Percentiles rank a stretch among this genome's conserved stretches.
Evolutionary conservation across 306 rosid species (phyloP).

Genomic region (Sicyos baderoa): DNA sequence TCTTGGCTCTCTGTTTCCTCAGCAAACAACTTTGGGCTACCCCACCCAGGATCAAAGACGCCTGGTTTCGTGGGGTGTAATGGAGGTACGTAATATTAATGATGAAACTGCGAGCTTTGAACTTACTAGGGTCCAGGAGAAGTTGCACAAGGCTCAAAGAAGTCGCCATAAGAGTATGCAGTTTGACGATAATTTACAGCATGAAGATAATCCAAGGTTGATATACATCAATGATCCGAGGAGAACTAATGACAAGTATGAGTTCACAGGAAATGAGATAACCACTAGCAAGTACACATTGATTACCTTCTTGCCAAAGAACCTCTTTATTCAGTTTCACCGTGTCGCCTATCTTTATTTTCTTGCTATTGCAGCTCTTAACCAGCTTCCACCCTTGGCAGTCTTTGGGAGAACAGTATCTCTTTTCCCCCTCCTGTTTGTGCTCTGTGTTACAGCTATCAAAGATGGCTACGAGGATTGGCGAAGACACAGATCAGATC

Average conservation of each 20-base stretch:
- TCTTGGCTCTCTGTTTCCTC: constrained; percentile 25
- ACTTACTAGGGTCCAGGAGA: constrained; percentile 40
- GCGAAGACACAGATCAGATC: constrained; percentile 86
- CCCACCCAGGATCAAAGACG: constrained; percentile 39
- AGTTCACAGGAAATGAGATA: constrained; percentile 83
- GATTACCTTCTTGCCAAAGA: constrained; percentile 81
- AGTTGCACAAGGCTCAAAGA: constrained; percentile 37
- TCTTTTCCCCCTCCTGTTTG: constrained; percentile 76
- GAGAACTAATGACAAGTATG: constrained; percentile 75
- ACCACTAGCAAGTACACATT: constrained; percentile 75
- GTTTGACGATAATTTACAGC: constrained; percentile 42
- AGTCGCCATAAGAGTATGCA: constrained; percentile 52
- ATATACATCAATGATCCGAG: constrained; percentile 70
- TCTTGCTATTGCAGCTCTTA: constrained; percentile 89
- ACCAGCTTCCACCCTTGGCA: constrained; percentile 96
- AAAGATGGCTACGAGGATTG: constrained; percentile 98
- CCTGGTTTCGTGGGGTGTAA: constrained; percentile 52
- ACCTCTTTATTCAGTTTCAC: constrained; percentile 86
- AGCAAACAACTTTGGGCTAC: constrained; percentile 51
- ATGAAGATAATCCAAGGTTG: constrained; percentile 62
- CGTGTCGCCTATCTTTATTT: constrained; percentile 89
- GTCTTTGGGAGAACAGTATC: constrained; percentile 92
- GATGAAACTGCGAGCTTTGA: constrained; percentile 34
- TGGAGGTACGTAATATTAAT: constrained; percentile 51
- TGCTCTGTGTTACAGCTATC: constrained; percentile 82